Base-by-base conservation (phyloP, 805 yeast genomes). In the Schwanniomyces sp. region DNA sequence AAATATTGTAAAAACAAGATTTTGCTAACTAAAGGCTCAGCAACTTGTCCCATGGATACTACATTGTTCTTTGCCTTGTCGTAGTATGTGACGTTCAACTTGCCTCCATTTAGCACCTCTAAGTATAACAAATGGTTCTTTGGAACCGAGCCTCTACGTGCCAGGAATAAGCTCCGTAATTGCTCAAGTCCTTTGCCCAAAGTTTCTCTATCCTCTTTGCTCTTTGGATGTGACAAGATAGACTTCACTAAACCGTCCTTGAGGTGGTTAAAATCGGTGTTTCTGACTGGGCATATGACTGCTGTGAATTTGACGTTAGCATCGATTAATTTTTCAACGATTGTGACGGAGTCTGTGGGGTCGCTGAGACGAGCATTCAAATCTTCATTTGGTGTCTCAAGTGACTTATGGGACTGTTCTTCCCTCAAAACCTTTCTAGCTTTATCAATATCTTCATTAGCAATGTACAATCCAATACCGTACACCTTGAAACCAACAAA, bases 181-280 rank as follows among this genome's bases (percentile, higher is more conserved):
- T 88, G 83, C 34, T 79, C 81, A 10, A 91, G 66, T 0, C 97
- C 96, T 28, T 69, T 69, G 34, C 76, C 69, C 6, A 73, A 67
- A n/a, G 54, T 52, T 11, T 66, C 74, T 28, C 74, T 57, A n/a
- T 59, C 44, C 21, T 68, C 64, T 53, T 82, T 82, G 44, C 85
- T 80, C 50, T 76, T 69, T 2, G 86, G 82, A 58, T 81, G 82
- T 30, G 89, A 86, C 63, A 85, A 73, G 41, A 89, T 79, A 16
- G 96, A 82, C 62, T 91, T 85, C 42, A 90, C 79, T 51, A 94
- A 79, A 0, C 98, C 98, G 61, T 94, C 98, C 54, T 87, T 80
- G 58, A 92, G 68, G 62, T 94, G 98, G 52, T 83, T 82, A 67
- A 87, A 91, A 67, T 92, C 97, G 0, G 98, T 92, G 64, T 88